Evolutionary conservation across 306 rosid species (phyloP), one percentile per base, ranked within the genome.

Genomic region (Cucurbita argyrosperma): DNA sequence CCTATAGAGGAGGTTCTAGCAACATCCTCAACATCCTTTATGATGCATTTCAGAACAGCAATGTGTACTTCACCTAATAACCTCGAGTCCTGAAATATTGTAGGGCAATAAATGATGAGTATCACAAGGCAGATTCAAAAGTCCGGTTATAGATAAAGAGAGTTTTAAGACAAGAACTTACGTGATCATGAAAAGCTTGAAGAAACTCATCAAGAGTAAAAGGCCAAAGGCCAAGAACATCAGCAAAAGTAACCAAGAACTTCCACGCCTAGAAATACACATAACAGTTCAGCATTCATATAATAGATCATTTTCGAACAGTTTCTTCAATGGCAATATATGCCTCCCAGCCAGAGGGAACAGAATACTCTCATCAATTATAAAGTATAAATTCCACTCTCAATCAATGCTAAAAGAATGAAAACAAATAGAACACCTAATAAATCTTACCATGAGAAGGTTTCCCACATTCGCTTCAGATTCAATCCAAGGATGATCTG

Each of bases 131-230:
- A 76, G 26, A 58, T 54, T 18, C 66, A 65, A 64, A 21, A 47
- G 53, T 74, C 73, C 76, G 51, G 57, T 74, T 16, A 38, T 40
- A 10, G 43, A 67, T 77, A 15, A 43, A 75, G 5, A 76, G 43
- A n/a, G 38, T 61, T 19, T 45, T 58, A 60, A 78, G 16, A 46
- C 46, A 4, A 56, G 47, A 40, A 60, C 92, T 79, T 82, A 91
- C 96, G 79, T 88, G 83, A 67, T 91, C 97, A 83, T 91, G 97
- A 79, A 88, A 87, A 71, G 97, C 92, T 84, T 88, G 97, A 51
- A 87, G n/a, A 65, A 91, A 83, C 77, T 91, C 97, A 83, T 91
- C 97, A 71, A 91, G 81, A 57, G 97, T 91, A 84, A 91, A 91
- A 0, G 96, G 80, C 92, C 97, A 88, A 53, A 87, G 83, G 68